Percentiles rank a stretch among this genome's conserved stretches.
phyloP scores from a whole-genome alignment of 768 basidiomycete species.

The Asterophora lycoperdoides region DNA sequence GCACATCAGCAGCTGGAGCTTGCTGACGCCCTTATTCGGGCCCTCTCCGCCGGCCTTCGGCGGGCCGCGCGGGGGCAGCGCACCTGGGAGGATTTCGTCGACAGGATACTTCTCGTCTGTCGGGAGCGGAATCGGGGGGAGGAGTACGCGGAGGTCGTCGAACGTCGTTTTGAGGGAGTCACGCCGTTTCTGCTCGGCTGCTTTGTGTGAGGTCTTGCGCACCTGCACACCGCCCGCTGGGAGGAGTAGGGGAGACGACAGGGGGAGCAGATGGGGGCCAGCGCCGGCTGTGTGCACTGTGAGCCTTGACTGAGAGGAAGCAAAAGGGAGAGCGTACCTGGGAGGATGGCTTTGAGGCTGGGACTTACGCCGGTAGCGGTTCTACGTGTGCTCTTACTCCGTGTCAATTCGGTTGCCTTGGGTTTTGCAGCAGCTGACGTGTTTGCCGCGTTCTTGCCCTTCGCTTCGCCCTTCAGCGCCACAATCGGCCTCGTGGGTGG shows the following conservation, averaged over 20 bases:
- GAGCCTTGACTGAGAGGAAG: neutral
- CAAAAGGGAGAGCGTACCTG: conserved; percentile 41
- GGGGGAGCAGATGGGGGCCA: conserved; percentile 12
- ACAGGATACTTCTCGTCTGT: conserved; percentile 66
- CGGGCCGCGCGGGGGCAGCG: conserved; percentile 84
- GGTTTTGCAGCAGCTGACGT: conserved; percentile 26
- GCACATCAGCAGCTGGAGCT: conserved; percentile 85
- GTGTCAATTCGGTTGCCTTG: conserved; percentile 16
- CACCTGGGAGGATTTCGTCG: conserved; percentile 80
- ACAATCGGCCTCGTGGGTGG: conserved; percentile 24
- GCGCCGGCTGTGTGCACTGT: conserved; percentile 18
- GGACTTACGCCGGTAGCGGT: conserved; percentile 39
- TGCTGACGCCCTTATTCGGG: conserved; percentile 94
- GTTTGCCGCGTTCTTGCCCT: conserved; percentile 17
- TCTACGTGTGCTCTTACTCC: conserved; percentile 25
- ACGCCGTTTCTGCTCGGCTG: conserved; percentile 94
- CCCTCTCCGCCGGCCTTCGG: conserved; percentile 83
- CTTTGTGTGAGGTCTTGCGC: conserved; percentile 87
- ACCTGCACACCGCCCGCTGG: conserved; percentile 31
- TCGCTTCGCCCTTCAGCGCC: conserved; percentile 12
- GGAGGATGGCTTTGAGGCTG: conserved; percentile 67
- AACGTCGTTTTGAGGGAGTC: conserved; percentile 95
- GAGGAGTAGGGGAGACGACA: conserved; percentile 6
- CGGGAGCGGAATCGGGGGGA: conserved; percentile 86
- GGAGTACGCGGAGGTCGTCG: conserved; percentile 73